A percentile compares a stretch with the other conserved stretches of the same genome.
Evolutionary conservation across 192 early-diverging fungal genomes (phyloP).

Genomic region (Piromyces sp.): DNA sequence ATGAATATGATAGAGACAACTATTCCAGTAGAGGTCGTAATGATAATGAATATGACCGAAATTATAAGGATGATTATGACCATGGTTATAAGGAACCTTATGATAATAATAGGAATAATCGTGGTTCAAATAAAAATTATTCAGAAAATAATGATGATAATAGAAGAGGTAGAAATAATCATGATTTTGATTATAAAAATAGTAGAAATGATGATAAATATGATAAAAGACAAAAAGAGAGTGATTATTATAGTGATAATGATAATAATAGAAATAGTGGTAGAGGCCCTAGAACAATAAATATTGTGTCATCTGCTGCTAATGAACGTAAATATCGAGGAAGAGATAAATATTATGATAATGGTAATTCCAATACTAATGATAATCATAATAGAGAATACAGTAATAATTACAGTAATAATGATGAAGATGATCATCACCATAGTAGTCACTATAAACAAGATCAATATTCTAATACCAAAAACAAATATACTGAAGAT

Average conservation of each 20-base stretch:
- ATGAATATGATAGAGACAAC: background rate
- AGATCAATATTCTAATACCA: background rate
- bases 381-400: background rate
- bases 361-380: background rate
- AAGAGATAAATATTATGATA: background rate
- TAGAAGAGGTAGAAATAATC: background rate
- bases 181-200: background rate
- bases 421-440: too few species aligned
- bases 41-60: background rate
- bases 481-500: background rate
- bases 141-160: background rate
- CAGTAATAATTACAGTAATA: too few species aligned
- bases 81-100: too few species aligned
- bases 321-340: background rate
- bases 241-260: background rate
- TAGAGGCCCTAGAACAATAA: background rate
- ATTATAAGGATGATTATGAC: background rate
- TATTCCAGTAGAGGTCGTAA: too few species aligned
- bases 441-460: background rate
- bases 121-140: background rate
- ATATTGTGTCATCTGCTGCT: background rate
- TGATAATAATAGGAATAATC: background rate
- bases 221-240: background rate
- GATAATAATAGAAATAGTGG: background rate
- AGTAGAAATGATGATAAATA: background rate